Conservation (phyloP, 2,329 filamentous ascomycete genomes). For the Bipolaris victoriae region DNA sequence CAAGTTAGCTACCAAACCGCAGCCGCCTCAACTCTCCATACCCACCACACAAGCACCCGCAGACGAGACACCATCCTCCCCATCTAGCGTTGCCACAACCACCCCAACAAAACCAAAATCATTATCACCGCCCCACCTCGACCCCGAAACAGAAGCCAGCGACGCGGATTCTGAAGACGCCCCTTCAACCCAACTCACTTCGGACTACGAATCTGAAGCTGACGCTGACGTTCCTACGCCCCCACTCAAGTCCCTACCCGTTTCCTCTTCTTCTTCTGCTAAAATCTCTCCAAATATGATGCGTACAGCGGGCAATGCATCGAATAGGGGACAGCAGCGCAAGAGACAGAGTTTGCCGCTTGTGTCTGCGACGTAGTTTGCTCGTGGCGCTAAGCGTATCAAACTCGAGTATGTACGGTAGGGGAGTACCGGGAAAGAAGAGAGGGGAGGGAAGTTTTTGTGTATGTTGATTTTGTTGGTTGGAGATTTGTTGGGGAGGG, state of each 20-base stretch:
- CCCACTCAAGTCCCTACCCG: background rate
- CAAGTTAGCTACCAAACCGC: conserved; percentile 1
- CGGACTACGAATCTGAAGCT: conserved; percentile 23
- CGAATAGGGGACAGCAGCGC: conserved; percentile 19
- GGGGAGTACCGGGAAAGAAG: background rate
- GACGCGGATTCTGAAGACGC: conserved; percentile 35
- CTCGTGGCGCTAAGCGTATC: conserved; percentile 7
- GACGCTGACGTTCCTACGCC: conserved; percentile 4
- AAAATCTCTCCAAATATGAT: conserved; percentile 32
- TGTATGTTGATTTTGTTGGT: too few species aligned
- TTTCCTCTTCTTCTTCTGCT: background rate
- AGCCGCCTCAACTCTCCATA: background rate
- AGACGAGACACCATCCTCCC: background rate
- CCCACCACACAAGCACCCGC: background rate
- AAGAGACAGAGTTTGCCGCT: conserved; percentile 33
- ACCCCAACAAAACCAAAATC: background rate
- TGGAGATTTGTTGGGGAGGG: too few species aligned
- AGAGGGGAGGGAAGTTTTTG: background rate
- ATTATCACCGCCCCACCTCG: background rate
- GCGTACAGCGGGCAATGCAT: conserved; percentile 35
- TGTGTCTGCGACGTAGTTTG: conserved; percentile 35
- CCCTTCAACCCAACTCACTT: conserved; percentile 32
- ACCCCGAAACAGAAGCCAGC: conserved; percentile 24
- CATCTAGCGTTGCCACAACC: background rate
- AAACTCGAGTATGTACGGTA: background rate